Evolutionary conservation across 2,329 filamentous ascomycete genomes (phyloP).

Genomic region (Fusarium sp.): DNA sequence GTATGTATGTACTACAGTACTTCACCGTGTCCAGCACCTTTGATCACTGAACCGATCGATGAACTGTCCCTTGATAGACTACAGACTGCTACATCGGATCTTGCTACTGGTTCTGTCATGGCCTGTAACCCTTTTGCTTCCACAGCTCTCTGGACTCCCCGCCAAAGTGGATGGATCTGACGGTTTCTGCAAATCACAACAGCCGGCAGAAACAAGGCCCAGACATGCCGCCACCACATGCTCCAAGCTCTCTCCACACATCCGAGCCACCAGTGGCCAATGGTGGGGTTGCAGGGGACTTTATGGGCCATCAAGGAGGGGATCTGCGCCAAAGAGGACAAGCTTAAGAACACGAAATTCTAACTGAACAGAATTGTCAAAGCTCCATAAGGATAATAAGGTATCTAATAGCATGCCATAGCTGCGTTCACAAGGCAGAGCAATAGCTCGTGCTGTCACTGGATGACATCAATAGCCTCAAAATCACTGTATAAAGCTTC

Average conservation of each 20-base stretch:
- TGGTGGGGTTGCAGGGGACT: constrained; percentile 9
- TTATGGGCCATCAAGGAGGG: constrained; percentile 6
- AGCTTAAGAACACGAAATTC: constrained; percentile 21
- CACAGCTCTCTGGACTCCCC: constrained; percentile 21
- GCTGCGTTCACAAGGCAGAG: background rate
- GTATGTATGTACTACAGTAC: background rate
- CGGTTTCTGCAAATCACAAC: constrained; percentile 38
- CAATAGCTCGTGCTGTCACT: background rate
- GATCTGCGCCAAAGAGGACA: constrained; percentile 20
- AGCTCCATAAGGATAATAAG: constrained; percentile 3
- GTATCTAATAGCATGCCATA: background rate
- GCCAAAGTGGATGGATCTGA: constrained; percentile 37
- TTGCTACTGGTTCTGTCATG: constrained; percentile 18
- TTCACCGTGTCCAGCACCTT: background rate
- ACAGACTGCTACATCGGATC: constrained; percentile 3
- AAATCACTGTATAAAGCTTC: background rate
- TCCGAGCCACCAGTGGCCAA: constrained; percentile 36
- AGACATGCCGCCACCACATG: constrained; percentile 28
- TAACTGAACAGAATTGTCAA: constrained; percentile 2
- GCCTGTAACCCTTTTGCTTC: constrained; percentile 24
- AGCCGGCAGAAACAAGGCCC: constrained; percentile 28
- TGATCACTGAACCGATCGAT: background rate
- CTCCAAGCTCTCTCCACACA: constrained; percentile 42
- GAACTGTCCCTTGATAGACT: background rate
- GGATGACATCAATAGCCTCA: background rate